Base-by-base conservation (phyloP, 768 basidiomycete genomes). In the Rhodotorula babjevae region DNA sequence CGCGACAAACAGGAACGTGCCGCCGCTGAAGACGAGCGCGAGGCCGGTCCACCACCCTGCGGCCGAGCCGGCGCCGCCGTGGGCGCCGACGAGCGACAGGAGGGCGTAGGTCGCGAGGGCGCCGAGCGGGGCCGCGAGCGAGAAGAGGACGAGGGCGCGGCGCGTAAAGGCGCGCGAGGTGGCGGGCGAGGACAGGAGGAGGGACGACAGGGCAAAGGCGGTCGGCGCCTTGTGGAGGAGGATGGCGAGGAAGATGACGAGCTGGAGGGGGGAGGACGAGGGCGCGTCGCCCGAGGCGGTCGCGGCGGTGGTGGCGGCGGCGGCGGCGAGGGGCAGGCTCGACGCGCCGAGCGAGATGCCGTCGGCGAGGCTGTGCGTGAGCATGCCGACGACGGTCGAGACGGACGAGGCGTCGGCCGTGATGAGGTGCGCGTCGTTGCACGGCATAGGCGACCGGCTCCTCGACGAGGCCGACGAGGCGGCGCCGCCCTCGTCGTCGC, bases 161-260 rank as follows among this genome's bases (percentile, higher is more conserved):
- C 73, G 71, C 2, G 75, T 93, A 87, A 79, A 85, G 87, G 75
- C 86, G 4, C 21, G n/a, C 87, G 82, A 92, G 91, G 40, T 42
- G n/a, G 65, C 56, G 7, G 69, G 40, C 18, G 59, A 42, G 19
- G 89, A 86, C 3, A 84, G 82, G 19, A 98, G 86, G 8, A 92
- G 88, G 0, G 90, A 89, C 0, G 91, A 90, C 57, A 97, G 84
- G 10, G 94, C 95, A 58, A 99, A 84, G 5, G 93, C 89, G 0
- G 94, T 93, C 2, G 95, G 95, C 0, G 90, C 94, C 86, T 98
- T 98, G 82, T 98, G 96, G 31, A 98, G 84, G 61, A 91, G 84
- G 55, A 99, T 86, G 6, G 96, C 94, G 33, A 96, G 79, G 79
- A 98, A 98, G 8, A 99, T 89, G 56, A 97, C 84, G n/a, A 92